Evolutionary conservation across 768 basidiomycete genomes (phyloP), one percentile per base, ranked within the genome.

Genomic region (Kockovaella imperatae): DNA sequence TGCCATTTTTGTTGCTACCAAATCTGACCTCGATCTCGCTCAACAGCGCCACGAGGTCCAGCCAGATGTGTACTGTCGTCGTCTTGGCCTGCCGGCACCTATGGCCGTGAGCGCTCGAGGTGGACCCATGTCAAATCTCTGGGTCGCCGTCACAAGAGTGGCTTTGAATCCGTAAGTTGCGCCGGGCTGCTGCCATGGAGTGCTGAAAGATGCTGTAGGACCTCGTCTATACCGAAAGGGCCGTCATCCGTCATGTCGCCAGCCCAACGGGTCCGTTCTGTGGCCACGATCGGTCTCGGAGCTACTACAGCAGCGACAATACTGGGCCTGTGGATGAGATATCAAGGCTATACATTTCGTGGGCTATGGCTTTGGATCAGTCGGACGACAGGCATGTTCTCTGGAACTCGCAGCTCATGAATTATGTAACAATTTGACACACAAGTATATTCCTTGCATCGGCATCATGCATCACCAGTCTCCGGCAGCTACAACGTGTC

Each of bases 31-130:
- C 23, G 93, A 99, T 71, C 81, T 99, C 42, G 93, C 93, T 10
- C 80, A 91, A 59, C 93, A 95, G 85, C 77, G 93, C 68, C 93
- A 96, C 69, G 93, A 99, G 75, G 91, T 97, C 18, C 93, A 99
- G 65, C 93, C 93, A 30, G 93, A 97, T 65, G 88, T 91, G 11
- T 99, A 99, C 67, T 93, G 89, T 68, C 77, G 90, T 66, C 77
- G 88, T 52, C 73, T 96, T 42, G 80, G 82, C 7, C 76, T 99
- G n/a, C 87, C 85, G 54, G 88, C 93, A 4, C 93, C 93, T 23
- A 88, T 97, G 36, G 83, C 93, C 2, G 88, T 97, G 24, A 91
- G 87, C 69, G 83, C 91, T 35, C 84, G 83, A 72, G 82, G 82
- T 3, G 57, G 64, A 11, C 60, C 67, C 3, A 49, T 68, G 39